Conservation (phyloP, 169 alveolate genomes). For the Eimeria sp. region DNA sequence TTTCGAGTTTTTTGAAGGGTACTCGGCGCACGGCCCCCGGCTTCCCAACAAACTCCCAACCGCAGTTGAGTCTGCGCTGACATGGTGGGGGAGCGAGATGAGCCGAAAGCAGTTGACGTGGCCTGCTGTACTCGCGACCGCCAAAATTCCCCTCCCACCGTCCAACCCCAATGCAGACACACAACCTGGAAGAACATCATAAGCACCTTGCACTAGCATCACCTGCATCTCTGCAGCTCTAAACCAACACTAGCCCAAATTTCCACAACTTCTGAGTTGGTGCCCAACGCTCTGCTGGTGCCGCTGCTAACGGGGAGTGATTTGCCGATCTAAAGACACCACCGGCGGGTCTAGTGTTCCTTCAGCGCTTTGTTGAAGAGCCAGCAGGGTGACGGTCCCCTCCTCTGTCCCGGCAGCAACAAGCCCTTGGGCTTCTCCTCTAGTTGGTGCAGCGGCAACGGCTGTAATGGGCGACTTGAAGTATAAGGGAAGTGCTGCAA, state of each 20-base stretch:
- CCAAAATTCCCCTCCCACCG: neutral
- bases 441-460: constrained; percentile 30
- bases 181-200: neutral
- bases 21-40: neutral
- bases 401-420: constrained; percentile 63
- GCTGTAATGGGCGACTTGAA: constrained; percentile 60
- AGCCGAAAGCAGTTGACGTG: constrained; percentile 47
- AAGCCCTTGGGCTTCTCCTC: constrained; percentile 1
- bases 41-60: constrained; percentile 31
- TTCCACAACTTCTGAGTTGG: neutral
- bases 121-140: constrained; percentile 53
- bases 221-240: too few species aligned
- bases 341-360: constrained; percentile 3
- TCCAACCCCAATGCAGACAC: constrained; percentile 50
- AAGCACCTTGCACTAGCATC: neutral
- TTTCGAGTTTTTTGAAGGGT: neutral
- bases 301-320: neutral
- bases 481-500: constrained; percentile 63
- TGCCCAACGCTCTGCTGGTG: neutral
- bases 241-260: neutral
- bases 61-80: neutral
- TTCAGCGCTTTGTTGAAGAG: neutral
- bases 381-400: constrained; percentile 19
- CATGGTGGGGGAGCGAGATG: neutral
- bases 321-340: constrained; percentile 18